Evolutionary conservation across 495 filamentous ascomycete genomes (phyloP).

Genomic region (Astrothelium subdiscretum): DNA sequence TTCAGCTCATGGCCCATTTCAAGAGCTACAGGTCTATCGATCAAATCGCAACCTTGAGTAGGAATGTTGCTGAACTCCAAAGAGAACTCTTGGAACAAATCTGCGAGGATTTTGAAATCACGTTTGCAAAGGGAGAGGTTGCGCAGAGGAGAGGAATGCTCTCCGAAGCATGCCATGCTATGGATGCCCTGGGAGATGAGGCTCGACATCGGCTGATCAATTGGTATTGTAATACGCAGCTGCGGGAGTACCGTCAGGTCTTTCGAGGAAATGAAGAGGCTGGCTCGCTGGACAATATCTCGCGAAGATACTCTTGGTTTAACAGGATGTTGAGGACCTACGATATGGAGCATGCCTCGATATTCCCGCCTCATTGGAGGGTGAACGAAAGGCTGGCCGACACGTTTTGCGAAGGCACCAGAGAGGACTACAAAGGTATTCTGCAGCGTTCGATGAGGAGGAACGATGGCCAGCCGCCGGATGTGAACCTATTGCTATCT

Average conservation of each 20-base stretch:
- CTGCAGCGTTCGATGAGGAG: slow-evolving; percentile 72
- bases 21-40: slow-evolving; percentile 96
- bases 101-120: slow-evolving; percentile 94
- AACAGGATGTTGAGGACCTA: slow-evolving; percentile 91
- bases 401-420: slow-evolving; percentile 85
- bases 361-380: slow-evolving; percentile 82
- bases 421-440: slow-evolving; percentile 91
- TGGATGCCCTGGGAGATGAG: slow-evolving; percentile 89
- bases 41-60: slow-evolving; percentile 87
- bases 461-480: slow-evolving; percentile 66
- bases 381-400: slow-evolving; percentile 87
- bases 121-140: slow-evolving; percentile 84
- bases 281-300: slow-evolving; percentile 93
- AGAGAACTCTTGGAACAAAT: slow-evolving; percentile 90
- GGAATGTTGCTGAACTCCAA: slow-evolving; percentile 90
- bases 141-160: slow-evolving; percentile 56
- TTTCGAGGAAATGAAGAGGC: slow-evolving; percentile 96
- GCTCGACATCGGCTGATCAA: slow-evolving; percentile 72
- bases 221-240: slow-evolving; percentile 97
- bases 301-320: slow-evolving; percentile 91
- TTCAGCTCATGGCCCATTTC: slow-evolving; percentile 98
- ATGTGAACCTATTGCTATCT: slow-evolving; percentile 83
- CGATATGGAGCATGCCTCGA: slow-evolving; percentile 80
- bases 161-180: slow-evolving; percentile 79
- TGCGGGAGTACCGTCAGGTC: slow-evolving; percentile 89